phyloP scores from a whole-genome alignment of 805 yeast species.

The Metschnikowia corniflorae region DNA sequence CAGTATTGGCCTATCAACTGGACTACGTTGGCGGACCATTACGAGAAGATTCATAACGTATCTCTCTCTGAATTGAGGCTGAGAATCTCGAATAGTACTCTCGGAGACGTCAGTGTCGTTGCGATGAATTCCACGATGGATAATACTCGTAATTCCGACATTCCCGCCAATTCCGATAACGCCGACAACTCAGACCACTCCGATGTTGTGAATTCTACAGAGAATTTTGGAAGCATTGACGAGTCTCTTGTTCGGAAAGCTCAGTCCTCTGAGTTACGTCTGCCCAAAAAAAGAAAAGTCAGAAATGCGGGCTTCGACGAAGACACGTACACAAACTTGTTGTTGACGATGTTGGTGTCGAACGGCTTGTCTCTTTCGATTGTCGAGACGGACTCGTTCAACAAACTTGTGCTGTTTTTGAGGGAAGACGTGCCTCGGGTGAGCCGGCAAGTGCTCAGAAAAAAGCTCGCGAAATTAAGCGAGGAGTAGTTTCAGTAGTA shows the following conservation, averaged over 20 bases:
- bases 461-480: background rate
- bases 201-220: too few species aligned
- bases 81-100: background rate
- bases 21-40: constrained; percentile 5
- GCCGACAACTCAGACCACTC: too few species aligned
- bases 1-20: constrained; percentile 7
- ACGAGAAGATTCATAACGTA: background rate
- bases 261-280: background rate
- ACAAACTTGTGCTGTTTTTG: background rate
- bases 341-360: background rate
- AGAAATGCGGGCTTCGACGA: too few species aligned
- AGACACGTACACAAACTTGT: background rate
- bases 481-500: background rate
- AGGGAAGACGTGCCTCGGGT: background rate
- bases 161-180: too few species aligned
- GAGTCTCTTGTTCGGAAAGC: background rate
- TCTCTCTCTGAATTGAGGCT: background rate
- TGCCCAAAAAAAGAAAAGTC: too few species aligned
- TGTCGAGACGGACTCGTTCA: background rate
- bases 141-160: too few species aligned
- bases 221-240: too few species aligned
- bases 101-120: background rate
- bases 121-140: too few species aligned
- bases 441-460: background rate
- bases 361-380: background rate